Percentiles rank a stretch among this genome's conserved stretches.
Conservation (phyloP, 1,139 yeast genomes). For the Saccharomyces hybrid region DNA sequence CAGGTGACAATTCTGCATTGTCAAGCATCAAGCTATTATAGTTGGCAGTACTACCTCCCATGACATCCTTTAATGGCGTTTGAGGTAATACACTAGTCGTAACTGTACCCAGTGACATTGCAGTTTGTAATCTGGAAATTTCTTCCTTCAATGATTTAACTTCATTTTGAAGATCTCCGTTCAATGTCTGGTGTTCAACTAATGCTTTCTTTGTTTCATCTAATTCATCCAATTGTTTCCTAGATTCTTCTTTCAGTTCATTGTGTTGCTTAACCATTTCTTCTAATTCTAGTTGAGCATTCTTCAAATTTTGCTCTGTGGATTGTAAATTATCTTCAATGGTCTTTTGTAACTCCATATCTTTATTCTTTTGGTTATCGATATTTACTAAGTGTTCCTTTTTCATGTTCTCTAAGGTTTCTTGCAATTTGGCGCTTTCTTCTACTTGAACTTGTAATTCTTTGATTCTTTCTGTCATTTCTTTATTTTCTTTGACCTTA, state of each 20-base stretch:
- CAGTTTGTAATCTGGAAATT: slow-evolving; percentile 41
- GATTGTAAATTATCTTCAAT: slow-evolving; percentile 52
- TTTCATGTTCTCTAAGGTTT: slow-evolving; percentile 48
- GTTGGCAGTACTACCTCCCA: slow-evolving; percentile 1
- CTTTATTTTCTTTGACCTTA: slow-evolving; percentile 74
- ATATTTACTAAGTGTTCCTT: slow-evolving; percentile 43
- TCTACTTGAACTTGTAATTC: slow-evolving; percentile 47
- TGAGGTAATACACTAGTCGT: slow-evolving; percentile 19
- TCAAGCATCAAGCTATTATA: not conserved
- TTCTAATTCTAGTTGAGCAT: slow-evolving; percentile 56
- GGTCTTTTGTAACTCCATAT: slow-evolving; percentile 43
- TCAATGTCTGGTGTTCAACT: slow-evolving; percentile 57
- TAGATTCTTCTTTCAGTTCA: slow-evolving; percentile 56
- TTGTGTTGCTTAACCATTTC: slow-evolving; percentile 60
- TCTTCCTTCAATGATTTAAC: slow-evolving; percentile 65
- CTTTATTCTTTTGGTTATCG: slow-evolving; percentile 41
- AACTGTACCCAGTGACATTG: slow-evolving; percentile 34
- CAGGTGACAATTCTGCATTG: not conserved
- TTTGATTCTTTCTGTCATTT: slow-evolving; percentile 56
- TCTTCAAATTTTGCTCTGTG: slow-evolving; percentile 52
- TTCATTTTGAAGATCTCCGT: slow-evolving; percentile 59
- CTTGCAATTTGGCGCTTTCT: slow-evolving; percentile 53
- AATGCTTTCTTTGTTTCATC: slow-evolving; percentile 55
- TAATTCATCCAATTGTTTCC: slow-evolving; percentile 53
- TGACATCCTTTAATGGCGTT: slow-evolving; percentile 18